Conservation (phyloP, 176 grass and related monocot genomes). For the Oryza brachyantha region DNA sequence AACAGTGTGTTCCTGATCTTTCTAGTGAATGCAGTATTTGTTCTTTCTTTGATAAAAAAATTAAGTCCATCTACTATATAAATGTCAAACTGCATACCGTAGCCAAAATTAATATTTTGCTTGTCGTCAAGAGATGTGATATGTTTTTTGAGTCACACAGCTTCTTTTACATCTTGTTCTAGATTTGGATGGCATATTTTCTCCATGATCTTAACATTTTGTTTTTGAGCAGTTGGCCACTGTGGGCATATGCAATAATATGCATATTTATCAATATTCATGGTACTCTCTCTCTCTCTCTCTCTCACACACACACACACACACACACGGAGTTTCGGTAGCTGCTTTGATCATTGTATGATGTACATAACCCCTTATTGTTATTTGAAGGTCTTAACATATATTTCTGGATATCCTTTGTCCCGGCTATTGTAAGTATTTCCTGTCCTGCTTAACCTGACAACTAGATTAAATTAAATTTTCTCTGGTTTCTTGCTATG, state of each 20-base stretch:
- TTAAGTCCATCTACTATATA: neutral
- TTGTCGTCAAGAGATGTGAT: neutral
- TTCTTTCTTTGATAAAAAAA: neutral
- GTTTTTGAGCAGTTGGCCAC: conserved; percentile 77
- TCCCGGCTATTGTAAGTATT: conserved; percentile 76
- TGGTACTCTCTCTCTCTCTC: conserved; percentile 36
- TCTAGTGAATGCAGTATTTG: neutral
- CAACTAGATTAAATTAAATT: neutral
- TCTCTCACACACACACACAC: neutral
- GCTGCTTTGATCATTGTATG: neutral
- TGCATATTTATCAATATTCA: conserved; percentile 92
- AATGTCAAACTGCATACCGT: neutral
- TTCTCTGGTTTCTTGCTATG: neutral
- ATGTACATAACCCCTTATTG: neutral
- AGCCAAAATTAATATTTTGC: neutral
- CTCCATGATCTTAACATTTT: conserved; percentile 30
- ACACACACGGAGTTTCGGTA: neutral
- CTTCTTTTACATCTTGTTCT: neutral
- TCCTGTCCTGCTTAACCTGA: neutral
- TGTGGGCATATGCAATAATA: conserved; percentile 85
- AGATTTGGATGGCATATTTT: neutral
- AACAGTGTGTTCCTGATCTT: neutral
- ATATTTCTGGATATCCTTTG: conserved; percentile 96
- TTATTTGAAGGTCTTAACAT: conserved; percentile 86
- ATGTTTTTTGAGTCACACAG: neutral